These are phyloP conservation scores for Talaromyces islandicus DNA, from an alignment of 2,329 filamentous ascomycete species.

Conservation along the genomic window DNA sequence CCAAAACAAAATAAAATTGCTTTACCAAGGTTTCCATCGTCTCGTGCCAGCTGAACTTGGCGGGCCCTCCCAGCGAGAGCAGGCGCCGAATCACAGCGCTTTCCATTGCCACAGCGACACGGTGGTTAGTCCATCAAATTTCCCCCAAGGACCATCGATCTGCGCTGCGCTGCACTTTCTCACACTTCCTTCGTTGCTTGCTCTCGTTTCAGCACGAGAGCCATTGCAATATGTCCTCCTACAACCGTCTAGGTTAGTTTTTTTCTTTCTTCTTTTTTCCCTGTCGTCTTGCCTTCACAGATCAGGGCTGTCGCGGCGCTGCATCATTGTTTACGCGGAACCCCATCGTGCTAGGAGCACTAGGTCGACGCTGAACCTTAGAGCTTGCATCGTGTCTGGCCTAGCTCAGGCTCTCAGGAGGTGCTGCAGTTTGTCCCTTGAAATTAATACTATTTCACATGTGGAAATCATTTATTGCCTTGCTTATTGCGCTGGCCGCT, in stretches of 20 bases:
- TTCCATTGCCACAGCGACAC: neutral
- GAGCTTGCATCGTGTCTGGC: neutral
- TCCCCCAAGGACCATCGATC: neutral
- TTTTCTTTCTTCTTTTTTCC: neutral
- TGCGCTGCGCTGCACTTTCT: neutral
- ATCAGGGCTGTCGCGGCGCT: neutral
- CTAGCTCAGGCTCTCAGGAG: neutral
- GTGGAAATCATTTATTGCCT: neutral
- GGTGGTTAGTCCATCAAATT: neutral
- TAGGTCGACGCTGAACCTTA: neutral
- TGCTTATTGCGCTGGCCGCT: neutral
- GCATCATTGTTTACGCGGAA: slow-evolving; percentile 9
- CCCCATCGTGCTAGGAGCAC: neutral
- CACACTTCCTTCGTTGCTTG: neutral
- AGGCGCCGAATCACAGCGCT: neutral
- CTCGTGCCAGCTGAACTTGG: neutral
- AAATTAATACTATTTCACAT: neutral
- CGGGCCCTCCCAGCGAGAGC: neutral
- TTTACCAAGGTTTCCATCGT: neutral
- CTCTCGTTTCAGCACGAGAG: neutral
- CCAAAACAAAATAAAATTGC: too few relatives aligned
- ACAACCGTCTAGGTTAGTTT: slow-evolving; percentile 12
- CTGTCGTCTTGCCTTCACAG: neutral
- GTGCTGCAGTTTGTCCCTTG: neutral
- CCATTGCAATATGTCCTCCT: slow-evolving; percentile 7